Evolutionary conservation across 2,329 filamentous ascomycete genomes (phyloP).

Genomic region (Fusarium verrucosum): DNA sequence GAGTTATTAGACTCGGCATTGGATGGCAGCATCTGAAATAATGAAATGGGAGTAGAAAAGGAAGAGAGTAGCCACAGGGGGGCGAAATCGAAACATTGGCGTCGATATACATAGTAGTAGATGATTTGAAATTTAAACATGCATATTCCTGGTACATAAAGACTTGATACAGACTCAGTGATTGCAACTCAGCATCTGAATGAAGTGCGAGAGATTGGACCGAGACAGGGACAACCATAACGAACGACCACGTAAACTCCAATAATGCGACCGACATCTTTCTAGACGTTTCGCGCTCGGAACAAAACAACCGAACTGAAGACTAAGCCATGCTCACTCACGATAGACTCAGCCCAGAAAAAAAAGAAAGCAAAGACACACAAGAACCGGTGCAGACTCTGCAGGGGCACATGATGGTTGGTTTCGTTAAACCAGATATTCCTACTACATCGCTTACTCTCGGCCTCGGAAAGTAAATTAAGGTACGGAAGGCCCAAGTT

Average conservation of each 20-base stretch:
- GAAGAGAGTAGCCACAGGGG: constrained; percentile 23
- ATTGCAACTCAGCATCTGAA: neutral
- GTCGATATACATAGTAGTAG: constrained; percentile 26
- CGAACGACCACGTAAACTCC: neutral
- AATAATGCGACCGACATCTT: neutral
- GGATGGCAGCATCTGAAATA: constrained; percentile 24
- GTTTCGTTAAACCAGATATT: constrained; percentile 6
- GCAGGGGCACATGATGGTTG: constrained; percentile 21
- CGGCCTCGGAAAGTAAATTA: neutral
- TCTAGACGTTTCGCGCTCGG: neutral
- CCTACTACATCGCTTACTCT: neutral
- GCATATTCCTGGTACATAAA: neutral
- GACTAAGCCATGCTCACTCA: neutral
- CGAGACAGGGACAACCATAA: neutral
- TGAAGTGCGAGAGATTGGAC: neutral
- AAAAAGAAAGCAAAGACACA: constrained; percentile 17
- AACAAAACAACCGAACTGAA: neutral
- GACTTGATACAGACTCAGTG: neutral
- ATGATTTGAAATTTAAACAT: constrained; percentile 18
- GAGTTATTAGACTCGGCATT: constrained; percentile 36
- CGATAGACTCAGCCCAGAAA: neutral
- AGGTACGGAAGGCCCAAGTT: neutral
- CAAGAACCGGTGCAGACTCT: constrained; percentile 4
- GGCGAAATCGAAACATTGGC: constrained; percentile 27
- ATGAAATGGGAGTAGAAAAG: constrained; percentile 12